Base-by-base conservation (phyloP, 1,284 basidiomycete genomes). In the Anthracocystis walkeri region DNA sequence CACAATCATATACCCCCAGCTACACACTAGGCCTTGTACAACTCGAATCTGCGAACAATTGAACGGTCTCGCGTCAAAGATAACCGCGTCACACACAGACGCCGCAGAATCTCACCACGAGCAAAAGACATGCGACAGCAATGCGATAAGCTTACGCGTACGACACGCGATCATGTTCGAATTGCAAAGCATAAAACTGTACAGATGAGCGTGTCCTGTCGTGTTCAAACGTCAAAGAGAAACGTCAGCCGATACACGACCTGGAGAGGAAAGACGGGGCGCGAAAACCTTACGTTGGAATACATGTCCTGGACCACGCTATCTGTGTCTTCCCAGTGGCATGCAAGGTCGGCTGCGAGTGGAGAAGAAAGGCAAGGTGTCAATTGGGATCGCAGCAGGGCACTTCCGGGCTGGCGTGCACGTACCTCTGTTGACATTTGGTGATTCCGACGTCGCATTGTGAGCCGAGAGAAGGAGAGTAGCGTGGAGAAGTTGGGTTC, bases 251-350 rank as follows among this genome's bases (percentile, higher is more conserved):
- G 35, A 16, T 3, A 12, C 18, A 20, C 45, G 16, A 16, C 21
- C n/a, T n/a, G 23, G 41, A 10, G 27, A n/a, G 16, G 3, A 23
- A 38, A 16, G 20, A 18, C 14, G 14, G 7, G 20, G 1, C 11
- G 49, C 2, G n/a, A 5, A 12, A n/a, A 25, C 61, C 79, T 68
- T 48, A 77, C 77, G 40, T 72, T 77, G 55, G 71, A 67, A 49
- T 62, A 81, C 52, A 79, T 75, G 46, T 81, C 79, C 21, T 75
- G 74, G 1, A 75, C 51, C n/a, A 81, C 77, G 20, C 57, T 58
- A 33, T 81, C 79, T 8, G 59, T 51, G 50, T 81, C 79, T 60
- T 79, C 71, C 79, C 79, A 81, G 49, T 81, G 77, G 45, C 79
- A 81, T 5, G 75, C 72, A 6, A 79, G 58, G 50, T 81, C 79